Evolutionary conservation across 2,329 filamentous ascomycete species (phyloP), one percentile per base, ranked within the genome.

Genomic region (Phoma sp.): DNA sequence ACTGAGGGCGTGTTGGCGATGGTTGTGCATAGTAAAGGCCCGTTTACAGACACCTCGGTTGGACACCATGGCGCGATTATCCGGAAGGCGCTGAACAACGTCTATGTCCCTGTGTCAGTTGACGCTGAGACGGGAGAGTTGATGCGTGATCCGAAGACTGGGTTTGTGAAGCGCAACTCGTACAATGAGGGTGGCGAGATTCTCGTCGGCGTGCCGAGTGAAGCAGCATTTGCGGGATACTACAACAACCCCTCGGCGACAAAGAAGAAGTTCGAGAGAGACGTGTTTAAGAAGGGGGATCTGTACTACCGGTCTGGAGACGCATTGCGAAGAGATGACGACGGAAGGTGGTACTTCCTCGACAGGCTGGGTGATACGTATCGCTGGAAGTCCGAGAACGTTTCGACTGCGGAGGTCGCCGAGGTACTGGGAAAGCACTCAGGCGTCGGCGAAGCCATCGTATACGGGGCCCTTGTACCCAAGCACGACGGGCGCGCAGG

Each of bases 111-210:
- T 0, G 89, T 91, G 0, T 81, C 81, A 7, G 83, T 90, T 40
- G 88, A 92, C 61, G 76, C 86, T 7, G 85, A 87, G 25, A 87
- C 87, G 0, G 87, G 86, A 1, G 86, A 87, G 17, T 83, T 91
- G 36, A 77, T 81, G 46, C 82, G 89, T 4, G 83, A 92, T 64
- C 78, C 83, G 0, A 78, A 81, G 56, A 91, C 88, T 0, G 88
- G 88, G 0, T 89, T 90, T 48, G 89, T 83, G 0, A 77, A 76
- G 23, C 82, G 87, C 14, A 80, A 82, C 29, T 74, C 85, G 0
- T 89, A 89, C 65, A 83, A 84, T 2, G 78, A 84, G 29, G 89
- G 89, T 6, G 90, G 90, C 7, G 90, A 93, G 74, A 88, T 92
- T 4, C 74, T 93, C 9, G 84, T 91, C n/a, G 77, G 79, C 0